Conservation (phyloP, 2,329 filamentous ascomycete genomes). For the Daldinia sp. region DNA sequence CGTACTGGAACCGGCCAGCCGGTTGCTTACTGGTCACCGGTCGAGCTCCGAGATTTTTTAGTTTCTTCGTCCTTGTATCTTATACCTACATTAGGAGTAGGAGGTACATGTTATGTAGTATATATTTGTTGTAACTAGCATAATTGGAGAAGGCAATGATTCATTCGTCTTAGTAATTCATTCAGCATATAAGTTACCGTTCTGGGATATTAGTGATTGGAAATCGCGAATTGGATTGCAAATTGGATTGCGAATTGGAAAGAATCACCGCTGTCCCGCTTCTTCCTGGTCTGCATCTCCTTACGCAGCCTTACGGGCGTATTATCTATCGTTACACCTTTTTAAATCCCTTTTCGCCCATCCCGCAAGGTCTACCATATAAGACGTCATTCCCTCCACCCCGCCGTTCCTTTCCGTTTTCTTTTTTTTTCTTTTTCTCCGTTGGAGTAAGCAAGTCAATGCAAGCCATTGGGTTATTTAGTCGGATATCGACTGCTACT, state of each 20-base stretch:
- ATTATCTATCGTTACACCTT: conserved; percentile 8
- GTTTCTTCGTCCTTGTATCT: background rate
- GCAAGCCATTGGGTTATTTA: conserved; percentile 35
- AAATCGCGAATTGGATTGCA: too few species aligned
- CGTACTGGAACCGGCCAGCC: conserved; percentile 14
- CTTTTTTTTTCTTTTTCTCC: conserved; percentile 1
- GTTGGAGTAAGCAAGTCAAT: conserved; percentile 28
- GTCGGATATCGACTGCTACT: conserved; percentile 36
- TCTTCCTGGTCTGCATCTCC: too few species aligned
- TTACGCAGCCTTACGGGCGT: background rate
- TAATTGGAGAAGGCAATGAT: conserved; percentile 8
- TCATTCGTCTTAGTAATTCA: conserved; percentile 28
- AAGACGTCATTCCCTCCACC: conserved; percentile 34
- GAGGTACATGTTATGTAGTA: background rate
- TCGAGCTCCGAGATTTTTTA: conserved; percentile 6
- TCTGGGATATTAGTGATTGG: conserved; percentile 12
- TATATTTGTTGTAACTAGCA: background rate
- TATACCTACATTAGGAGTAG: too few species aligned
- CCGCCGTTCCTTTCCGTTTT: conserved; percentile 19
- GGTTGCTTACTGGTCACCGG: conserved; percentile 29
- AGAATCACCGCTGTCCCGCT: background rate
- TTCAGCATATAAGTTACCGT: conserved; percentile 6
- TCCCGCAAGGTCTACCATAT: conserved; percentile 26
- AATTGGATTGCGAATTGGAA: too few species aligned
- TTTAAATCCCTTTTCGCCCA: conserved; percentile 7